Evolutionary conservation across 805 yeast genomes (phyloP).

Genomic region (Blastobotrys peoriensis): DNA sequence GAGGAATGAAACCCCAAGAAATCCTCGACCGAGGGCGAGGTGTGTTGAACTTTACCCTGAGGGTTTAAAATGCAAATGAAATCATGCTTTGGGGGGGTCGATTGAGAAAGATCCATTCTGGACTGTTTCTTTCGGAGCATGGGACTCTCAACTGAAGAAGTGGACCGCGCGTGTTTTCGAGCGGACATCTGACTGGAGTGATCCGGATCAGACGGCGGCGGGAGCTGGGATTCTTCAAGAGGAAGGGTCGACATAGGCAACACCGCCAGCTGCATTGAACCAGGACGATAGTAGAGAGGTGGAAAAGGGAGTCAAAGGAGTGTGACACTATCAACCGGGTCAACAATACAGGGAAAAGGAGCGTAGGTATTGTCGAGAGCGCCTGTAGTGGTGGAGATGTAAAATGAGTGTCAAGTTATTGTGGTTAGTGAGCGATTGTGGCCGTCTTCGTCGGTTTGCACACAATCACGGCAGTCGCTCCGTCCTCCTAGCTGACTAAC

Average conservation of each 20-base stretch:
- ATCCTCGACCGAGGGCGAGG: conserved; percentile 11
- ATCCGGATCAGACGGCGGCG: neutral
- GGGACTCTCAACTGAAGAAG: neutral
- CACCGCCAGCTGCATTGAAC: neutral
- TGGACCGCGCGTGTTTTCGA: neutral
- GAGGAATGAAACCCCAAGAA: conserved; percentile 11
- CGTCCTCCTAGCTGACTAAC: too few species aligned
- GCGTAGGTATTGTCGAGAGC: too few species aligned
- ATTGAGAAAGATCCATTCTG: neutral
- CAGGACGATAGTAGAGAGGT: too few species aligned
- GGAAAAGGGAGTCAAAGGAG: too few species aligned
- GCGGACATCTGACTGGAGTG: neutral
- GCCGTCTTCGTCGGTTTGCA: too few species aligned
- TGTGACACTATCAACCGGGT: too few species aligned
- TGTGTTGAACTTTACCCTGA: conserved; percentile 14
- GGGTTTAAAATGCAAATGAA: conserved; percentile 15
- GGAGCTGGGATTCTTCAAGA: neutral
- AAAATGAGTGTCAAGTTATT: too few species aligned
- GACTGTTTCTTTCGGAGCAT: neutral
- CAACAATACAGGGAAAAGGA: too few species aligned
- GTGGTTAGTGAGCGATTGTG: too few species aligned
- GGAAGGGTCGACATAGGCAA: neutral
- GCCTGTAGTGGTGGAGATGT: too few species aligned
- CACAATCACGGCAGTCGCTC: too few species aligned
- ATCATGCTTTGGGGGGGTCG: neutral